phyloP scores from a whole-genome alignment of 2,329 filamentous ascomycete species.

The Venturia carpophila region DNA sequence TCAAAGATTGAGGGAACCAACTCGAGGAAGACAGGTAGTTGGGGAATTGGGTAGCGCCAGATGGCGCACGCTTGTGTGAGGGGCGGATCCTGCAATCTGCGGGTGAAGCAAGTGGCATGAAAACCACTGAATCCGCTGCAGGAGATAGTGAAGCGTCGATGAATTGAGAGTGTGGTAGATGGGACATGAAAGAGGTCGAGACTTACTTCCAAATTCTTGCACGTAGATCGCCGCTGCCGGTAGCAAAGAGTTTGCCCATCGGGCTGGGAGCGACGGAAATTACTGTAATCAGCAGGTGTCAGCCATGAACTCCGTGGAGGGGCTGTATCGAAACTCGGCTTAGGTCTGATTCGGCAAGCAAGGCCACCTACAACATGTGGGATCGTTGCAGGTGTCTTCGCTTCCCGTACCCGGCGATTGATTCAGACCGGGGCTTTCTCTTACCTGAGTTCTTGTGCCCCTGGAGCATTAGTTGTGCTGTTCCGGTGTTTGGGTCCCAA shows the following conservation, averaged over 20 bases:
- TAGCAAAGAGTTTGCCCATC: conserved; percentile 80
- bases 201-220: conserved; percentile 90
- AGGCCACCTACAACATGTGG: conserved; percentile 5
- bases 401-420: background rate
- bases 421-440: conserved; percentile 24
- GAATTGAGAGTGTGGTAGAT: background rate
- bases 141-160: background rate
- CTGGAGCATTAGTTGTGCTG: conserved; percentile 95
- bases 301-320: background rate
- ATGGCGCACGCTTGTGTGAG: background rate
- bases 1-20: background rate
- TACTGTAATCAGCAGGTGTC: conserved; percentile 44
- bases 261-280: conserved; percentile 96
- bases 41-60: background rate
- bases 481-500: conserved; percentile 91
- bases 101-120: conserved; percentile 2
- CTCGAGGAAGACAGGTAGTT: background rate
- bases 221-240: conserved; percentile 94
- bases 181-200: conserved; percentile 1
- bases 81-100: background rate
- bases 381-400: background rate
- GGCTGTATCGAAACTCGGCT: conserved; percentile 15
- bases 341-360: conserved; percentile 20
- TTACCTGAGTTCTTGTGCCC: conserved; percentile 90
- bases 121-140: background rate